Evolutionary conservation across 805 yeast genomes (phyloP), one percentile per base, ranked within the genome.

Genomic region (Candida alai): DNA sequence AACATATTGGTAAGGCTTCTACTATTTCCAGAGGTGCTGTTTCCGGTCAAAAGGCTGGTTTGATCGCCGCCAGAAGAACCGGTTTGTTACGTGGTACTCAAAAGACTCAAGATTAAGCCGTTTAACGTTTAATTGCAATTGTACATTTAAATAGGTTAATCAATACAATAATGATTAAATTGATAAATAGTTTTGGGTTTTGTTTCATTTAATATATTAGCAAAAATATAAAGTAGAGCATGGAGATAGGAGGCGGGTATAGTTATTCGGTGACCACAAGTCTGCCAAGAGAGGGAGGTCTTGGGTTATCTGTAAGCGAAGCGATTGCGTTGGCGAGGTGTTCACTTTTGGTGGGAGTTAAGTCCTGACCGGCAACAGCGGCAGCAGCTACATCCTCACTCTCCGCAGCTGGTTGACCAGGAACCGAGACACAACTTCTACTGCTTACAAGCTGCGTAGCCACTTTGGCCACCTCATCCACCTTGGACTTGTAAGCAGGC

Each of bases 381-480:
- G 14, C 28, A 24, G 14, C 28, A 9, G 13, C 15, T 6, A 15
- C 7, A 10, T 10, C 28, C 4, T 24, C 13, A 24, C 4, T 4
- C 13, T 24, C 14, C 15, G 28, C n/a, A n/a, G 28, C n/a, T 12
- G n/a, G 7, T n/a, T n/a, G n/a, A n/a, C n/a, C n/a, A n/a, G n/a
- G n/a, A n/a, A n/a, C n/a, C n/a, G n/a, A n/a, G n/a, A n/a, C n/a
- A 30, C 7, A 9, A 24, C 33, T 24, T 32, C 30, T 8, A 21
- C 15, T 16, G 18, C 21, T 24, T 38, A 27, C 19, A 17, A 23
- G 19, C 37, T 41, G 17, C 39, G 52, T n/a, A n/a, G n/a, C n/a
- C 13, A 69, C 62, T 22, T 47, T 48, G 47, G 65, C 54, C 13
- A 69, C 70, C 39, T 70, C 74, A 31, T 64, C 65, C 32, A 73